Percentiles rank a stretch among this genome's conserved stretches.
Evolutionary conservation across 1,284 basidiomycete genomes (phyloP).

Genomic region (Pseudozyma hubeiensis): DNA sequence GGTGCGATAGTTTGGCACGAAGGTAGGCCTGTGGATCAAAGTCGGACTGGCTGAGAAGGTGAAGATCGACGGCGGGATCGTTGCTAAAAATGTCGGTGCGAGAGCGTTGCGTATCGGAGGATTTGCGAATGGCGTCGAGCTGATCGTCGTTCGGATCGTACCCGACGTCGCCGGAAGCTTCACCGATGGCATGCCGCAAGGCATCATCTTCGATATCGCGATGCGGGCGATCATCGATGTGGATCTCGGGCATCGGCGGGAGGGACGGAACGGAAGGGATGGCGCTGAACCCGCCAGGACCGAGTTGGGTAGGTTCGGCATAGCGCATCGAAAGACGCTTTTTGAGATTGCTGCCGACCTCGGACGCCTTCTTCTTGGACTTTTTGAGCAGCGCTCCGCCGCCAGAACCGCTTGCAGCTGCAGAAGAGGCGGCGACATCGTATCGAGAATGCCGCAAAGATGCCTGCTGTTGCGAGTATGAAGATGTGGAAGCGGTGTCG

Average conservation of each 20-base stretch:
- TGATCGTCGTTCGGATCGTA: conserved; percentile 34
- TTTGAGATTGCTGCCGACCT: conserved; percentile 65
- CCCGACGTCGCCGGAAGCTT: conserved; percentile 34
- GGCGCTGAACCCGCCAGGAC: conserved; percentile 53
- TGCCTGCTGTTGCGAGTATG: conserved; percentile 9
- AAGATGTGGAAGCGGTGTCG: conserved; percentile 1
- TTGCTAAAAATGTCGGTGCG: conserved; percentile 38
- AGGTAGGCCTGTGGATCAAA: conserved; percentile 65
- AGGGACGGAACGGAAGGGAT: conserved; percentile 43
- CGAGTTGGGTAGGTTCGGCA: conserved; percentile 59
- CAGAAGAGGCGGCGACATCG: not conserved
- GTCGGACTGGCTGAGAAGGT: conserved; percentile 53
- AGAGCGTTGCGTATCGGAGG: conserved; percentile 21
- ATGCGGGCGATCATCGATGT: conserved; percentile 31
- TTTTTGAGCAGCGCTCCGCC: conserved; percentile 33
- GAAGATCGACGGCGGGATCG: conserved; percentile 57
- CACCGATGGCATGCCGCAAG: conserved; percentile 32
- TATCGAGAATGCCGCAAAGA: conserved; percentile 7
- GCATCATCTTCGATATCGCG: conserved; percentile 6
- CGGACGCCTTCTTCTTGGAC: conserved; percentile 51
- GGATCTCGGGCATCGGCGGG: conserved; percentile 38
- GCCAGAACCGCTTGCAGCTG: conserved; percentile 4
- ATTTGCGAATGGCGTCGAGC: conserved; percentile 29
- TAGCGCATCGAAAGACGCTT: conserved; percentile 68
- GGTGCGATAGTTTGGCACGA: conserved; percentile 55